Evolutionary conservation across 257 asterid genomes (phyloP).

Genomic region (Pogostemon cablin): DNA sequence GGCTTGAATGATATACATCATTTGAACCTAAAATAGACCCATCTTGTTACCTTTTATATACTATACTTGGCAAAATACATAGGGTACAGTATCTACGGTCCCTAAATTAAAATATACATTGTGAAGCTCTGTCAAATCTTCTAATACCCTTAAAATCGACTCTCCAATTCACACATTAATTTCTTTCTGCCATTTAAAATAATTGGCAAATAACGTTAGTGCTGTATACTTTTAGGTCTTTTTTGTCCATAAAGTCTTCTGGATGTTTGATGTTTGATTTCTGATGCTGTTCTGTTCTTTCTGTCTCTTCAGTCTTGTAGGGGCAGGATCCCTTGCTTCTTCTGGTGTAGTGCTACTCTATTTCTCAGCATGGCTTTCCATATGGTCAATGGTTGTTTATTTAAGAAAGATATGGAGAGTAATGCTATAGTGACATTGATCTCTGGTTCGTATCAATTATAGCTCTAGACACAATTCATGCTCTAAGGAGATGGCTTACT

Average conservation of each 20-base stretch:
- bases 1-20: background rate
- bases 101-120: background rate
- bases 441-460: conserved; percentile 27
- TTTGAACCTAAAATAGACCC: background rate
- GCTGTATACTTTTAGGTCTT: background rate
- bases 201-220: background rate
- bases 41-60: background rate
- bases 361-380: conserved; percentile 82
- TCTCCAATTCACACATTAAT: background rate
- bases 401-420: conserved; percentile 81
- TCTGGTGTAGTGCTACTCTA: conserved; percentile 76
- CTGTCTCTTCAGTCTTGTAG: conserved; percentile 57
- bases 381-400: conserved; percentile 77
- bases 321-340: conserved; percentile 55
- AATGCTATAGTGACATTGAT: conserved; percentile 50
- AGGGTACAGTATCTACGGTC: background rate
- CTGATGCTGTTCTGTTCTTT: conserved; percentile 28
- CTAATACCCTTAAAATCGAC: background rate
- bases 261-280: conserved; percentile 7
- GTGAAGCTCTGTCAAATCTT: background rate
- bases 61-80: background rate
- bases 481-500: conserved; percentile 22
- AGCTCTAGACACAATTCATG: conserved; percentile 24
- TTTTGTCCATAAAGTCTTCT: background rate
- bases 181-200: background rate